Base-by-base conservation (phyloP, 2,329 filamentous ascomycete genomes). In the Fusarium nanum region DNA sequence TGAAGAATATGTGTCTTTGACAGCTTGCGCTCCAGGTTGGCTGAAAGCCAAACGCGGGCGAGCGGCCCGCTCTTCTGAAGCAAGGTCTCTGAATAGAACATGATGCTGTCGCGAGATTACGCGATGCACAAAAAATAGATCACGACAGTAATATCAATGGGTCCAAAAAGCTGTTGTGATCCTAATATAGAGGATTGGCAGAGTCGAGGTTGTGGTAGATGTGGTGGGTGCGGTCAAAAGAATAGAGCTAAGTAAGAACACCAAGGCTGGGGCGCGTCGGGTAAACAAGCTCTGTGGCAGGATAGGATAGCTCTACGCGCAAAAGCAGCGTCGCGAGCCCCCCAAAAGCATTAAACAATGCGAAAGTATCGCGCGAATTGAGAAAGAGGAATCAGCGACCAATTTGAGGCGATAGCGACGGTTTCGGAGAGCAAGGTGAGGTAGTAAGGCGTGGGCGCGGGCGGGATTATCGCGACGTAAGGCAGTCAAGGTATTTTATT, bases 61-160 rank as follows among this genome's bases (percentile, higher is more conserved):
- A 99, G 84, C 77, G 96, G 95, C 85, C 96, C 96, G 76, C 93
- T 97, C 90, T 97, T 97, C 80, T 94, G 94, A 76, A 99, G 89
- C 64, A 99, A 89, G 58, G 93, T 94, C 85, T 97, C 94, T 56
- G 96, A 97, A 82, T 98, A 98, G 83, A 99, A 99, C 96, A 99
- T 99, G 79, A 78, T 83, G 82, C 60, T 71, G 73, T 66, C 67
- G 75, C 73, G 71, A 70, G 71, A 72, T 64, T 73, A 75, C 73
- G 73, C 73, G 76, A 75, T 72, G 70, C 71, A 63, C 73, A 68
- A 69, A 64, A 76, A 52, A 34, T 67, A 53, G 65, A 45, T 37
- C n/a, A 25, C 13, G 34, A 27, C 13, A 56, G 37, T 40, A 55
- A 48, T 32, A 67, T 46, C 44, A 34, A 69, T 57, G 50, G 60